Conservation (phyloP, 164 flowering plant genomes). For the Buxus sempervirens region DNA sequence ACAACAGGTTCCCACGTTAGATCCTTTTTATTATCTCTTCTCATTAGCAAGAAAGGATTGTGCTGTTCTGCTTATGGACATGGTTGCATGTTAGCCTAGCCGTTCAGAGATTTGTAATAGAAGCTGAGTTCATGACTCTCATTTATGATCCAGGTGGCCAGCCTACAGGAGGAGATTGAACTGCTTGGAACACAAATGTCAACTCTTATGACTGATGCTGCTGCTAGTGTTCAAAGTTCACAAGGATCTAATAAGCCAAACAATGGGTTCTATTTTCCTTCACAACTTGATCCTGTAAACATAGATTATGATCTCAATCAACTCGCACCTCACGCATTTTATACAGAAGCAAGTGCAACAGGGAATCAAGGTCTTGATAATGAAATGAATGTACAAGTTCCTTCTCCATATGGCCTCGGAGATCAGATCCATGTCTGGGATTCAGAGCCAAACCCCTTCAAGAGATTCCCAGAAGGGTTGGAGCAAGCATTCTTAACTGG, state of each 20-base stretch:
- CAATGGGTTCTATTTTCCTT: constrained; percentile 11
- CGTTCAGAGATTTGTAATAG: no score
- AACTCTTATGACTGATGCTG: constrained; percentile 7
- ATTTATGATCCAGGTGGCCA: constrained; percentile 47
- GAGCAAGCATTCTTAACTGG: constrained; percentile 15
- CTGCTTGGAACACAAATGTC: constrained; percentile 38
- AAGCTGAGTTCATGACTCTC: neutral
- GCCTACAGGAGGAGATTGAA: constrained; percentile 58
- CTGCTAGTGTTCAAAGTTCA: constrained; percentile 11
- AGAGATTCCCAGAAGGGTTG: constrained; percentile 10
- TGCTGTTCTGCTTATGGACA: no score
- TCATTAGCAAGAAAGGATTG: no score
- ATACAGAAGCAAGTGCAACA: constrained; percentile 1
- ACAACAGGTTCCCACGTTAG: constrained; percentile 46
- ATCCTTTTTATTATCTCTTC: neutral
- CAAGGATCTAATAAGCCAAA: constrained; percentile 5
- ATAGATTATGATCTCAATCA: constrained; percentile 11
- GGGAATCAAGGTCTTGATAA: constrained; percentile 7
- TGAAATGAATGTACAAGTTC: constrained; percentile 17
- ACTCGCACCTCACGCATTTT: constrained; percentile 9
- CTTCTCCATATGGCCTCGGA: constrained; percentile 15
- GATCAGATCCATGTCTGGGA: constrained; percentile 17
- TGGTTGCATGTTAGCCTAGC: no score
- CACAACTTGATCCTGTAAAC: constrained; percentile 19
- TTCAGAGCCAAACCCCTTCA: constrained; percentile 9